Percentiles rank a stretch among this genome's conserved stretches.
These are phyloP conservation scores for Paspalum vaginatum DNA, from an alignment of 176 grass and related monocot species.

Conservation along the genomic window DNA sequence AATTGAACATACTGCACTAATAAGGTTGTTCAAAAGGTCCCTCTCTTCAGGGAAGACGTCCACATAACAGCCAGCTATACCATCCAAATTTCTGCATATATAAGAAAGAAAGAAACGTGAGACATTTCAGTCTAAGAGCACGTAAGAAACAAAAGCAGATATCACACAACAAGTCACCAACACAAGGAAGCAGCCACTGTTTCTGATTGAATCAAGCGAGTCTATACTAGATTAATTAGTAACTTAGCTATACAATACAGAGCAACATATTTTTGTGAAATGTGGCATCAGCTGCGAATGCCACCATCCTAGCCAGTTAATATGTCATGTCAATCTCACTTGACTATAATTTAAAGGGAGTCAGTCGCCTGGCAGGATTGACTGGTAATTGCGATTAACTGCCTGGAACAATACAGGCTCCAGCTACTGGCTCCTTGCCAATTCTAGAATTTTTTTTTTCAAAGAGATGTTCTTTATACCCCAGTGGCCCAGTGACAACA, in stretches of 20 bases:
- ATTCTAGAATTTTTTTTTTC: not conserved
- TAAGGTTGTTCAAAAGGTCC: conserved; percentile 74
- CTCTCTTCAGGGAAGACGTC: conserved; percentile 70
- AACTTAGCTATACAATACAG: conserved; percentile 30
- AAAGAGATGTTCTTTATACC: too few species aligned
- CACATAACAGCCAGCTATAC: conserved; percentile 55
- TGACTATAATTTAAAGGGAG: not conserved
- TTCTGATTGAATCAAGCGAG: conserved; percentile 7
- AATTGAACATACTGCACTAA: conserved; percentile 65
- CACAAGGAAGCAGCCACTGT: conserved; percentile 8
- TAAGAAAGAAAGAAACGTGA: conserved; percentile 37
- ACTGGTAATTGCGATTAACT: not conserved
- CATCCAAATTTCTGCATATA: conserved; percentile 69
- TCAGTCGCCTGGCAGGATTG: not conserved
- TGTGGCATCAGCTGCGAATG: conserved; percentile 9
- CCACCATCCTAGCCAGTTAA: conserved; percentile 12
- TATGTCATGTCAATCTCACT: conserved; percentile 1
- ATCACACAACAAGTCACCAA: conserved; percentile 25
- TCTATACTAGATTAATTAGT: conserved; percentile 1
- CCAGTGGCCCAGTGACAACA: conserved; percentile 9
- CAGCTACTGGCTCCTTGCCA: not conserved
- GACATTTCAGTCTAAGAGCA: conserved; percentile 24
- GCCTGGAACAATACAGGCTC: not conserved
- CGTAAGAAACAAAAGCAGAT: conserved; percentile 12
- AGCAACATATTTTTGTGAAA: conserved; percentile 13